phyloP scores from a whole-genome alignment of 2,329 filamentous ascomycete genomes.

The Verticillium dahliae region DNA sequence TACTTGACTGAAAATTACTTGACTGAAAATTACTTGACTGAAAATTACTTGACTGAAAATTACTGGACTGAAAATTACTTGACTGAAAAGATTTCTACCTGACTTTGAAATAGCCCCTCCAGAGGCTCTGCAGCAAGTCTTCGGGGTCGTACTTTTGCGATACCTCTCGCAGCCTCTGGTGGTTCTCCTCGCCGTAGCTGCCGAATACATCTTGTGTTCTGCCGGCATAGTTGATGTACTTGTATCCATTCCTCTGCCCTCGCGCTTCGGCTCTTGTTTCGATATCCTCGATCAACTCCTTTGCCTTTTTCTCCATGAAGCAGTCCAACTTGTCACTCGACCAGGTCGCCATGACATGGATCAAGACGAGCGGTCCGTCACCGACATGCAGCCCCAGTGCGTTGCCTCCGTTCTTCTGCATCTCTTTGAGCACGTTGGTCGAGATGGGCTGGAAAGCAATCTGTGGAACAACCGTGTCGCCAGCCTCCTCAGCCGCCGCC shows the following conservation, averaged over 20 bases:
- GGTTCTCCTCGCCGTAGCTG: slow-evolving; percentile 27
- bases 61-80: too few relatives aligned
- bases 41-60: background rate
- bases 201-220: slow-evolving; percentile 27
- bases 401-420: slow-evolving; percentile 31
- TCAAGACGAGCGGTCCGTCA: slow-evolving; percentile 23
- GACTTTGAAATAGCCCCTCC: slow-evolving; percentile 17
- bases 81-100: background rate
- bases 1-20: background rate
- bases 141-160: slow-evolving; percentile 20
- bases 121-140: slow-evolving; percentile 16
- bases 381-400: slow-evolving; percentile 28
- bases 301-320: slow-evolving; percentile 14
- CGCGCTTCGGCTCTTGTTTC: slow-evolving; percentile 18
- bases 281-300: slow-evolving; percentile 16
- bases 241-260: slow-evolving; percentile 21
- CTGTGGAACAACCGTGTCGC: slow-evolving; percentile 11
- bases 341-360: slow-evolving; percentile 22
- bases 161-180: slow-evolving; percentile 16
- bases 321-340: slow-evolving; percentile 19
- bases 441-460: slow-evolving; percentile 32
- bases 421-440: slow-evolving; percentile 21
- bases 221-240: slow-evolving; percentile 29
- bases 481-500: slow-evolving; percentile 3
- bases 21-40: too few relatives aligned